A percentile compares a stretch with the other conserved stretches of the same genome.
phyloP scores from a whole-genome alignment of 1,284 basidiomycete species.

The Tetrapyrgos nigripes region DNA sequence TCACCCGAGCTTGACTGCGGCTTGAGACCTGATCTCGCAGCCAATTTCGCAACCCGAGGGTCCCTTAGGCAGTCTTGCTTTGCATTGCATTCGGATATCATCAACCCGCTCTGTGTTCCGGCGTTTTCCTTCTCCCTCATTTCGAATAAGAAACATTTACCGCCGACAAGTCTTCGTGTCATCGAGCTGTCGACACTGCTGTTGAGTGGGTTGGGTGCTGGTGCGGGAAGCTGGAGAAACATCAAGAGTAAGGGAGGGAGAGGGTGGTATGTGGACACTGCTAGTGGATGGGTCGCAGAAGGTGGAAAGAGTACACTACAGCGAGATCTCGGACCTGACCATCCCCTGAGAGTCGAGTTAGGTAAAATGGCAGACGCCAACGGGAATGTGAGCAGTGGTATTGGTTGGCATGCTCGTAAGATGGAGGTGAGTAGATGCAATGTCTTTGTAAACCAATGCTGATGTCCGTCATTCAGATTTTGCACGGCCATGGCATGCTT shows the following conservation, averaged over 20 bases:
- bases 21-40: constrained; percentile 35
- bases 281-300: constrained; percentile 75
- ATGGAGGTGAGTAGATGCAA: constrained; percentile 80
- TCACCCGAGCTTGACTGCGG: constrained; percentile 77
- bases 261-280: constrained; percentile 95
- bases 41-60: constrained; percentile 36
- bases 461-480: constrained; percentile 50
- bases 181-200: constrained; percentile 86
- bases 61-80: constrained; percentile 63
- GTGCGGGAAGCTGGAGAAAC: constrained; percentile 87
- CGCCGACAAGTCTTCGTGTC: constrained; percentile 84
- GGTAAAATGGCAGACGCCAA: constrained; percentile 81
- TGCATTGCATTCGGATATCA: constrained; percentile 72
- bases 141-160: constrained; percentile 40
- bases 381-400: constrained; percentile 87
- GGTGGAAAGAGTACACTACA: constrained; percentile 48
- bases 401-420: constrained; percentile 96
- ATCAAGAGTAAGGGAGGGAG: constrained; percentile 91
- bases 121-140: constrained; percentile 70
- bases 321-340: constrained; percentile 66
- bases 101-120: constrained; percentile 81
- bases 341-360: constrained; percentile 74
- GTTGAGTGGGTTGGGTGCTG: constrained; percentile 75
- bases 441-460: constrained; percentile 12
- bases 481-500: constrained; percentile 89